These are phyloP conservation scores for Ophiosphaerella narmari DNA, from an alignment of 2,329 filamentous ascomycete species.

Conservation along the genomic window DNA sequence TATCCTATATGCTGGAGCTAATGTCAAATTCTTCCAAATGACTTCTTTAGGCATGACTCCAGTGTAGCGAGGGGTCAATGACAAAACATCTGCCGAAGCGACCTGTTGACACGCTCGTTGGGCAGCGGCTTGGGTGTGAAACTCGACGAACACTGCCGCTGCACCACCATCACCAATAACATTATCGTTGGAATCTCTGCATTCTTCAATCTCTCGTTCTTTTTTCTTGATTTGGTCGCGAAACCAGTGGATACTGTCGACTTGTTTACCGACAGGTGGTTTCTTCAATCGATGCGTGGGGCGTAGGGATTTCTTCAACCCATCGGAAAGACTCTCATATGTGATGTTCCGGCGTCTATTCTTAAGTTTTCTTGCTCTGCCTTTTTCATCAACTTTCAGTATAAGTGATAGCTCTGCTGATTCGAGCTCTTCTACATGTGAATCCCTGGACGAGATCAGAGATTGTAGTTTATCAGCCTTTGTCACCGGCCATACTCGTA, in stretches of 20 bases:
- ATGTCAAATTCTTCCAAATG: slow-evolving; percentile 82
- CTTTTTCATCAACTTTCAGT: slow-evolving; percentile 73
- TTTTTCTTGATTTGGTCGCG: slow-evolving; percentile 77
- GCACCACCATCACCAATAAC: slow-evolving; percentile 63
- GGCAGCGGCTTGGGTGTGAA: slow-evolving; percentile 78
- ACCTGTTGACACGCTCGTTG: slow-evolving; percentile 77
- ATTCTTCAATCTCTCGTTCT: slow-evolving; percentile 68
- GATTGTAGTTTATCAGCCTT: slow-evolving; percentile 79
- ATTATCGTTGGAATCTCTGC: slow-evolving; percentile 68
- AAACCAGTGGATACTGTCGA: slow-evolving; percentile 92
- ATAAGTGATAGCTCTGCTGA: slow-evolving; percentile 85
- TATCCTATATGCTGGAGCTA: slow-evolving; percentile 82
- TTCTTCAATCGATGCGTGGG: slow-evolving; percentile 44
- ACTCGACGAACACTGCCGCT: slow-evolving; percentile 88
- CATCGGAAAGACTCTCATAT: slow-evolving; percentile 57
- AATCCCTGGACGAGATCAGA: slow-evolving; percentile 79
- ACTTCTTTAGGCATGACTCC: slow-evolving; percentile 82
- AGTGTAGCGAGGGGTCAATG: slow-evolving; percentile 84
- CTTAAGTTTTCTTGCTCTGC: slow-evolving; percentile 66
- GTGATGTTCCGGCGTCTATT: slow-evolving; percentile 53
- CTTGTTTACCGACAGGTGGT: slow-evolving; percentile 75
- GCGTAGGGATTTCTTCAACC: slow-evolving; percentile 65
- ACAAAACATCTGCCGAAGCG: slow-evolving; percentile 56
- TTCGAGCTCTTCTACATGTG: slow-evolving; percentile 80
- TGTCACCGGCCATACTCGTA: slow-evolving; percentile 81